Evolutionary conservation across 768 basidiomycete species (phyloP), one percentile per base, ranked within the genome.

Genomic region (Austroboletus eburneus): DNA sequence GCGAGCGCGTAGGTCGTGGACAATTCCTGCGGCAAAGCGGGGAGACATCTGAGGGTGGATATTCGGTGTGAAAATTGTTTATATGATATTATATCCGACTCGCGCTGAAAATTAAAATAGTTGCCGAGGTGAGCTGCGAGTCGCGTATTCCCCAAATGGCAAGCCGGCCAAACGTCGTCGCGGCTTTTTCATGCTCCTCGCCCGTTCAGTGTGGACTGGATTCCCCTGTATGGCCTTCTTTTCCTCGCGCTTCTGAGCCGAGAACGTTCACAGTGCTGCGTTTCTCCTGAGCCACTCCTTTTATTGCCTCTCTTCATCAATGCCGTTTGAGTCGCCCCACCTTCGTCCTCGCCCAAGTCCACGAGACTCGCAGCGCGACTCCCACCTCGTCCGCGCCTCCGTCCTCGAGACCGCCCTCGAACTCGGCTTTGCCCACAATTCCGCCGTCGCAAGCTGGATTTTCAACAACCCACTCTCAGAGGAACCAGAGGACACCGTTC

Each of bases 401-500:
- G 85, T 88, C 20, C 76, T 87, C 33, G 84, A 88, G 57, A 82
- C 74, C 7, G 86, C 85, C 7, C 71, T 87, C 32, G 70, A 85
- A 59, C 75, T 88, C 12, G 86, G 86, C 3, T 59, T 87, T 17
- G 76, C 76, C 25, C 73, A 66, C 27, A 85, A 77, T 50, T 69
- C 74, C 16, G 72, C 78, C 22, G 78, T 87, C 17, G 76, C 83
- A 5, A 70, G 81, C 50, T 85, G 85, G 81, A 85, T 88, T 59
- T 87, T 87, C 63, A 80, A 77, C 48, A 79, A 82, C 38, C 66
- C 80, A 1, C 54, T 78, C 22, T 69, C 71, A 34, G 82, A 77
- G 49, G 83, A 81, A 46, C 77, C 79, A 14, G 81, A 81, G 42
- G 72, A 72, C 43, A 4, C 24, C 2, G 72, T 58, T 16, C 25